phyloP scores from a whole-genome alignment of 1,284 basidiomycete species.

The Veloporphyrellus conicus region DNA sequence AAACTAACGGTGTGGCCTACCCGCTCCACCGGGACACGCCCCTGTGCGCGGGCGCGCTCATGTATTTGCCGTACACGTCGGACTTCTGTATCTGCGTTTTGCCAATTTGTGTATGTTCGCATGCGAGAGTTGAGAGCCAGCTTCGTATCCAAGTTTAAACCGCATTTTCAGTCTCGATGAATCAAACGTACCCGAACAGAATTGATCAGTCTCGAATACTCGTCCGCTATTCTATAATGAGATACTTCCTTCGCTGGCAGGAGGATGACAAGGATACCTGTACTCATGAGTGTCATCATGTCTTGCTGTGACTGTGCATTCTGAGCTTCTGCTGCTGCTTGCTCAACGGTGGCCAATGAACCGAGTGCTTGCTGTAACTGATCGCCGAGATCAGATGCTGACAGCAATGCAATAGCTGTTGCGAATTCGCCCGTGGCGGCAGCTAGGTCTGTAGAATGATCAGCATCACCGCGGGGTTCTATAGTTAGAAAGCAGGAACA shows the following conservation, averaged over 20 bases:
- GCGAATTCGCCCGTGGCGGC: slow-evolving; percentile 69
- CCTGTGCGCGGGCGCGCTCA: slow-evolving; percentile 76
- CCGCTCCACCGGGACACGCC: slow-evolving; percentile 62
- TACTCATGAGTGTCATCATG: slow-evolving; percentile 71
- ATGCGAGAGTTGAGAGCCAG: slow-evolving; percentile 84
- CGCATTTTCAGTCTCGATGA: neutral
- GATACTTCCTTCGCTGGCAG: slow-evolving; percentile 4
- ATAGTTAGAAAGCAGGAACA: neutral
- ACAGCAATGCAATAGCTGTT: slow-evolving; percentile 60
- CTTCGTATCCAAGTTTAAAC: slow-evolving; percentile 35
- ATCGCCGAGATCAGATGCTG: slow-evolving; percentile 71
- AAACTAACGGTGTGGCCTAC: slow-evolving; percentile 66
- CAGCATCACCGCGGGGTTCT: neutral
- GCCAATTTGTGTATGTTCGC: slow-evolving; percentile 78
- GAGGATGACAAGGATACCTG: slow-evolving; percentile 41
- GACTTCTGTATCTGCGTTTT: slow-evolving; percentile 73
- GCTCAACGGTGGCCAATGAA: slow-evolving; percentile 70
- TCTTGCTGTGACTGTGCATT: slow-evolving; percentile 74
- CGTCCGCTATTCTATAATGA: slow-evolving; percentile 56
- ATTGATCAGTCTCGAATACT: slow-evolving; percentile 88
- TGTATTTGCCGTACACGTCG: slow-evolving; percentile 69
- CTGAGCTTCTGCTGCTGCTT: slow-evolving; percentile 66
- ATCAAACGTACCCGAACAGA: slow-evolving; percentile 68
- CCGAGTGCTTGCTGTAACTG: slow-evolving; percentile 66
- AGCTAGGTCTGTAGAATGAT: slow-evolving; percentile 56